phyloP scores from a whole-genome alignment of 225 moss, liverwort and hornwort genomes.

The Physcomitrellopsis africana region DNA sequence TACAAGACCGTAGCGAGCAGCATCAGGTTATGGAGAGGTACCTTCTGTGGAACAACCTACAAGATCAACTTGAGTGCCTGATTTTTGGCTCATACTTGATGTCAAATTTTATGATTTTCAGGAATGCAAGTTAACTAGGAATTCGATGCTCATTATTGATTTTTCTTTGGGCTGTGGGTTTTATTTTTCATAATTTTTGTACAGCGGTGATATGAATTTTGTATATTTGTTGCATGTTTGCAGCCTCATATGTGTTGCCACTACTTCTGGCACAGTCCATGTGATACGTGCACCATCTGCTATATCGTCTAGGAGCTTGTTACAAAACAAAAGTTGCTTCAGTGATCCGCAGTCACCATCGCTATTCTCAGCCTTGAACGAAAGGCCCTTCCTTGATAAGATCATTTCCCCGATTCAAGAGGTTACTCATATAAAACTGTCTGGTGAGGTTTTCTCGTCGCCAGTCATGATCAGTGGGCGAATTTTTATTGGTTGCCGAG shows the following conservation, averaged over 20 bases:
- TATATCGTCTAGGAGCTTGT: background rate
- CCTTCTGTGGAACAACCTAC: conserved; percentile 4
- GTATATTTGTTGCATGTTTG: conserved; percentile 20
- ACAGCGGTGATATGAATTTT: background rate
- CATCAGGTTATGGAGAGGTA: conserved; percentile 29
- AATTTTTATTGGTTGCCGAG: conserved; percentile 50
- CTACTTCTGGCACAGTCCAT: conserved; percentile 35
- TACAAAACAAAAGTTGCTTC: conserved; percentile 6
- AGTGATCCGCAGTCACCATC: conserved; percentile 3
- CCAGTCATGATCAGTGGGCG: conserved; percentile 49
- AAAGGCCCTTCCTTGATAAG: background rate
- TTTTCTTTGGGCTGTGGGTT: no score
- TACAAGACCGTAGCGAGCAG: conserved; percentile 13
- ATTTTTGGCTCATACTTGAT: background rate
- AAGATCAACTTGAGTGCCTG: background rate
- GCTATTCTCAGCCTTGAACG: background rate
- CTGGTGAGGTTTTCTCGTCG: conserved; percentile 56
- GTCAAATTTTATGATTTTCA: background rate
- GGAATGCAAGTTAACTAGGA: background rate
- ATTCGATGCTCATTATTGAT: background rate
- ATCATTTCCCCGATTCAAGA: conserved; percentile 6
- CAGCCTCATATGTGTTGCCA: conserved; percentile 42
- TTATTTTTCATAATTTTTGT: background rate
- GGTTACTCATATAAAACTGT: conserved; percentile 31
- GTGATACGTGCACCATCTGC: conserved; percentile 33